A percentile compares a stretch with the other conserved stretches of the same genome.
These are phyloP conservation scores for Oldenlandia corymbosa DNA, from an alignment of 257 asterid species.

Conservation along the genomic window DNA sequence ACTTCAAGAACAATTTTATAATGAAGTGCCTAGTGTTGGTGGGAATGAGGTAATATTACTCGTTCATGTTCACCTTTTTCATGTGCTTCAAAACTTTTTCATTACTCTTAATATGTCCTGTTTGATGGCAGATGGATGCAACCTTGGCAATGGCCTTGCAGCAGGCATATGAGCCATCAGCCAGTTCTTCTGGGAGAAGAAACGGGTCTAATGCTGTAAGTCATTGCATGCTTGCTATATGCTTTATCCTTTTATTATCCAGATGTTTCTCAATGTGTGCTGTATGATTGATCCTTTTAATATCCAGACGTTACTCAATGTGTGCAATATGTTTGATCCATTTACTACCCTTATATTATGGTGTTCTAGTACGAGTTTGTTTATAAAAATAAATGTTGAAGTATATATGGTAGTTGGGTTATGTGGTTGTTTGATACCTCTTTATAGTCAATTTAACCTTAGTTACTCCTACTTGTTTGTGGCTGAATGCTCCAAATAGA, in stretches of 20 bases:
- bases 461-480: background rate
- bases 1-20: constrained; percentile 85
- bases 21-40: constrained; percentile 50
- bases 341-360: too few relatives aligned
- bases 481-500: background rate
- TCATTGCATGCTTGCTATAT: constrained; percentile 14
- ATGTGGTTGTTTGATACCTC: background rate
- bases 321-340: too few relatives aligned
- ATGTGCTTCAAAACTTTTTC: constrained; percentile 7
- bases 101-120: constrained; percentile 9
- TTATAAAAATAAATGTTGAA: too few relatives aligned
- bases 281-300: background rate
- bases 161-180: constrained; percentile 38
- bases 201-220: constrained; percentile 42
- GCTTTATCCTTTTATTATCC: background rate
- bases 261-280: constrained; percentile 4
- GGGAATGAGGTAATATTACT: constrained; percentile 42
- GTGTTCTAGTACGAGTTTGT: too few relatives aligned
- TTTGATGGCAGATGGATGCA: constrained; percentile 50
- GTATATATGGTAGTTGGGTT: too few relatives aligned
- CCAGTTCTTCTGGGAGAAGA: constrained; percentile 34
- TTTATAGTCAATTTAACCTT: background rate
- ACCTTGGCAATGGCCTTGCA: constrained; percentile 49
- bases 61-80: background rate
- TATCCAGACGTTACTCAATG: too few relatives aligned